These are phyloP conservation scores for Fusarium luffae DNA, from an alignment of 2,329 filamentous ascomycete species.

Conservation along the genomic window DNA sequence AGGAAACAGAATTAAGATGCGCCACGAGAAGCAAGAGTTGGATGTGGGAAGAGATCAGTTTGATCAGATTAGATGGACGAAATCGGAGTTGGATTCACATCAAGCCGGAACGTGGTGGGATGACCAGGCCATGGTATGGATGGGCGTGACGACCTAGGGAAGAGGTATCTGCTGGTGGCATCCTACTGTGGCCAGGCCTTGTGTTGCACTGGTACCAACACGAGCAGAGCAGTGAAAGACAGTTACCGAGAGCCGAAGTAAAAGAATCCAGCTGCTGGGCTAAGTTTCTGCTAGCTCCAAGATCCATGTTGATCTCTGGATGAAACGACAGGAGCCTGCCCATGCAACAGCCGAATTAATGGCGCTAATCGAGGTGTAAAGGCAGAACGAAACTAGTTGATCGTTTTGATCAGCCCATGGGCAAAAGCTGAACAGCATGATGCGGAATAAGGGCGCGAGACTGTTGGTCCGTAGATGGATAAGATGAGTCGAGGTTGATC, in stretches of 20 bases:
- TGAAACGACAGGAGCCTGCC: neutral
- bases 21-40: constrained; percentile 11
- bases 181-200: neutral
- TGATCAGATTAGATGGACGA: constrained; percentile 28
- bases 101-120: constrained; percentile 7
- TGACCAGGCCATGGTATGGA: constrained; percentile 18
- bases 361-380: constrained; percentile 10
- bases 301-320: constrained; percentile 13
- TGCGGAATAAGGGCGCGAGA: constrained; percentile 22
- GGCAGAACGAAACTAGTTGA: constrained; percentile 11
- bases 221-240: constrained; percentile 2
- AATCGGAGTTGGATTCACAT: neutral
- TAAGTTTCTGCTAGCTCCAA: neutral
- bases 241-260: constrained; percentile 15
- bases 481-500: constrained; percentile 22
- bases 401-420: constrained; percentile 11
- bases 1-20: neutral
- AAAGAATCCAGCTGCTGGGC: neutral
- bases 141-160: neutral
- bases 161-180: constrained; percentile 7
- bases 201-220: constrained; percentile 12
- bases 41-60: constrained; percentile 9
- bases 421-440: constrained; percentile 11
- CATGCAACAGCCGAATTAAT: constrained; percentile 6
- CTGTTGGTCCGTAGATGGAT: constrained; percentile 23